Evolutionary conservation across 495 filamentous ascomycete species (phyloP).

Genomic region (Bryoglossum gracile): DNA sequence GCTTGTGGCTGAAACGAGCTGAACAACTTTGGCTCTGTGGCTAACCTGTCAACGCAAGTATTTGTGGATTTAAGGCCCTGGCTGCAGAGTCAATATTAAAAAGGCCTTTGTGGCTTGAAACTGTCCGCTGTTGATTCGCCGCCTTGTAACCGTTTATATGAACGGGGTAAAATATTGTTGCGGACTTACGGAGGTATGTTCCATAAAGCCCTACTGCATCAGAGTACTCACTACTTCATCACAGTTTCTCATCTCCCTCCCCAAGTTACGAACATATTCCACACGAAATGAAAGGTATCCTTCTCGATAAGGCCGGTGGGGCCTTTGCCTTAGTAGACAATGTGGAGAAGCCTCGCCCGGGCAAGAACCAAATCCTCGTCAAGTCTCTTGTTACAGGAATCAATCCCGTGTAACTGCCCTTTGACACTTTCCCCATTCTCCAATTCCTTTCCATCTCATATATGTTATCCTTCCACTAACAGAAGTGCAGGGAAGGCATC

Average conservation of each 20-base stretch:
- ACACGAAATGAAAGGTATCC: conserved; percentile 28
- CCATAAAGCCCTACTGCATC: not conserved
- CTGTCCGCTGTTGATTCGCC: not conserved
- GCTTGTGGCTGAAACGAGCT: not conserved
- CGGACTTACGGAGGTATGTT: not conserved
- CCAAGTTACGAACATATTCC: not conserved
- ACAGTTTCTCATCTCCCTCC: not conserved
- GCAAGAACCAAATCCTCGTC: conserved; percentile 26
- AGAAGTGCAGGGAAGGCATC: conserved; percentile 18
- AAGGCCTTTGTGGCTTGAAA: not conserved
- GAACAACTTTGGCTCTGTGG: too few species aligned
- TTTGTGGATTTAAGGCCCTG: too few species aligned
- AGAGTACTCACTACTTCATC: not conserved
- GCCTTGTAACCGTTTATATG: not conserved
- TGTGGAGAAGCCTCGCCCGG: conserved; percentile 24
- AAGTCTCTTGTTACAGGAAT: conserved; percentile 28
- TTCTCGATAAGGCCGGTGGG: conserved; percentile 17
- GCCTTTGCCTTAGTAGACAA: conserved; percentile 19
- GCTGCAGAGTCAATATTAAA: not conserved
- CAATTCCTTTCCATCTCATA: not conserved
- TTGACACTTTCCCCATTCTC: not conserved
- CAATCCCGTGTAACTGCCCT: conserved; percentile 28
- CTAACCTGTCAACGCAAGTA: too few species aligned
- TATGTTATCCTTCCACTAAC: not conserved
- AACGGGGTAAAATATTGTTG: not conserved